phyloP scores from a whole-genome alignment of 129 eudicot genomes.

The Flaveria robusta region DNA sequence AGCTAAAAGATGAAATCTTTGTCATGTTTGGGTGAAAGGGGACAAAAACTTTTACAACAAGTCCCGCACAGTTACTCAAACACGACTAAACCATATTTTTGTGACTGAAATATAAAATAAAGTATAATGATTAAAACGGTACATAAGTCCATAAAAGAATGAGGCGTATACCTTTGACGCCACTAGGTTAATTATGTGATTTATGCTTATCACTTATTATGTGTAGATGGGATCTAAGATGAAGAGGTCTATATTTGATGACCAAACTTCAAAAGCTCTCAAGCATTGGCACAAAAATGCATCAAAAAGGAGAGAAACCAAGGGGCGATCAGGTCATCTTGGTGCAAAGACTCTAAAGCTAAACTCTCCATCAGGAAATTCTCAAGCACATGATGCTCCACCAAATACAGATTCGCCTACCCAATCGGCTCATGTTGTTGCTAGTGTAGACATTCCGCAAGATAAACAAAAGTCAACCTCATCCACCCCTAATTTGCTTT shows the following conservation, averaged over 20 bases:
- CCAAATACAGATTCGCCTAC: constrained; percentile 15
- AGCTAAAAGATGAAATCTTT: not conserved
- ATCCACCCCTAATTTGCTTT: constrained; percentile 31
- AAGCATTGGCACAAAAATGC: constrained; percentile 83
- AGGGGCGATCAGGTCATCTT: constrained; percentile 38
- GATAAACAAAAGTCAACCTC: constrained; percentile 30
- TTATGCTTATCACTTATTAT: not conserved
- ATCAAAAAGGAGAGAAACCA: constrained; percentile 45
- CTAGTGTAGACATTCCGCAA: constrained; percentile 52
- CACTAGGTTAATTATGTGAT: not conserved
- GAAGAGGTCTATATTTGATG: constrained; percentile 92
- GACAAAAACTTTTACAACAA: not conserved
- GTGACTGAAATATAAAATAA: no score
- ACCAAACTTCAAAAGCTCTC: constrained; percentile 86
- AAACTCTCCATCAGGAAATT: constrained; percentile 41
- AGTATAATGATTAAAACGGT: no score
- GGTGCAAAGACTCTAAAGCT: constrained; percentile 33
- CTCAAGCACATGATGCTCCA: constrained; percentile 25
- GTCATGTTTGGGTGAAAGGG: not conserved
- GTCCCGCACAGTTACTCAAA: not conserved
- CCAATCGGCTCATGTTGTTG: constrained; percentile 42
- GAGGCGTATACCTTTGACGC: not conserved
- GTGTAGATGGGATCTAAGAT: constrained; percentile 91
- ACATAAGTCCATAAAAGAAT: no score
- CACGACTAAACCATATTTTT: not conserved